Base-by-base conservation (phyloP, 2,329 filamentous ascomycete genomes). In the Beauveria sp. region DNA sequence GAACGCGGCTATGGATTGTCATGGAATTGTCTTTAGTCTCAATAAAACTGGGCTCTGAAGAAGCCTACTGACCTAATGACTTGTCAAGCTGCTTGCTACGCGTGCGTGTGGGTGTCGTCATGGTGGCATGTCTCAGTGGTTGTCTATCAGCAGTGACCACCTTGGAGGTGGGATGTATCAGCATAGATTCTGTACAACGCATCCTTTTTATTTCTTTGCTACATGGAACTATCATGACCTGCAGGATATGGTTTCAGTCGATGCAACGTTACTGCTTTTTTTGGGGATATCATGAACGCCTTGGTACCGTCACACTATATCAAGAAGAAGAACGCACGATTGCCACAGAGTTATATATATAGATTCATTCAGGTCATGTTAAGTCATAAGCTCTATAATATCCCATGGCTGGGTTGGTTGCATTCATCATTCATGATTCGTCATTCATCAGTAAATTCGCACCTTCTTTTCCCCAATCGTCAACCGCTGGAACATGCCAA, bases 401-500 rank as follows among this genome's bases (percentile, higher is more conserved):
- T 22, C 26, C 28, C 30, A 26, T 41, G n/a, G 34, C 16, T 37
- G 34, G 8, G 8, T 7, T 9, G 18, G 16, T 7, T 16, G 28
- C 20, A 16, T 22, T 24, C 7, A 37, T 24, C 37, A 44, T 30
- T 34, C n/a, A 22, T 55, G 34, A 16, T 22, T 24, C 5, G 26
- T 24, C 37, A 44, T 24, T 34, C n/a, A 22, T 55, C 54, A 56
- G 40, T 66, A 73, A 44, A 70, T 66, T 34, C 63, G 67, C 50
- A 69, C 64, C 41, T 66, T 57, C 59, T 70, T 66, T 46, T 68
- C 64, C 20, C 61, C 64, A 4, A 78, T 63, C 4, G 77, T 69
- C 30, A 86, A 63, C 40, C 83, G 75, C 65, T 73, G 68, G 65
- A 84, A 96, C 92, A 97, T 96, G 63, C 90, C 92, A 20, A 96